Percentiles rank a stretch among this genome's conserved stretches.
phyloP scores from a whole-genome alignment of 441 rosid species.

The Omphalea diandra region DNA sequence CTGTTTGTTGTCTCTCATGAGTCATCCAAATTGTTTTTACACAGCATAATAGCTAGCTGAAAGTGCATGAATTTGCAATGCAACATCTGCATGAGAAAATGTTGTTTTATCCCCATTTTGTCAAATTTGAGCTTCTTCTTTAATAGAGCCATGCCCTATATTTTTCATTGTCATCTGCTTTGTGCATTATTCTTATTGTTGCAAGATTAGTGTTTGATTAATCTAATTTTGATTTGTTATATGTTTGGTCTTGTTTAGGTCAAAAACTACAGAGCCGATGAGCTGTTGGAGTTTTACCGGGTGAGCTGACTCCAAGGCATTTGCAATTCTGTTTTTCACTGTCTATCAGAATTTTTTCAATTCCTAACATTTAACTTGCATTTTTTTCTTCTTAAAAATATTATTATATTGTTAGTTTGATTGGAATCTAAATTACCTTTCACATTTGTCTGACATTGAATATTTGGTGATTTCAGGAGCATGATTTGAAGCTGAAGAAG shows the following conservation, averaged over 20 bases:
- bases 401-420: background rate
- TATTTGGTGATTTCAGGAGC: constrained; percentile 41
- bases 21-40: background rate
- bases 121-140: background rate
- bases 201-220: constrained; percentile 1
- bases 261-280: constrained; percentile 77
- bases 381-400: background rate
- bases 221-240: background rate
- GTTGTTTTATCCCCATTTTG: background rate
- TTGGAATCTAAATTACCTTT: background rate
- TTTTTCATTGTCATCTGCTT: background rate
- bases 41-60: background rate
- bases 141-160: background rate
- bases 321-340: constrained; percentile 6
- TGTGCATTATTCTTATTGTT: background rate
- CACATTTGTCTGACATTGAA: constrained; percentile 10
- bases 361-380: background rate
- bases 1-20: background rate
- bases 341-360: background rate
- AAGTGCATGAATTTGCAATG: background rate
- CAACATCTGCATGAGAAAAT: background rate
- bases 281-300: constrained; percentile 83
- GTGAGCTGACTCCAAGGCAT: constrained; percentile 34
- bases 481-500: constrained; percentile 91
- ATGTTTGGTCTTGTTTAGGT: constrained; percentile 36